phyloP scores from a whole-genome alignment of 2,329 filamentous ascomycete species.

The Fusarium sambucinum region DNA sequence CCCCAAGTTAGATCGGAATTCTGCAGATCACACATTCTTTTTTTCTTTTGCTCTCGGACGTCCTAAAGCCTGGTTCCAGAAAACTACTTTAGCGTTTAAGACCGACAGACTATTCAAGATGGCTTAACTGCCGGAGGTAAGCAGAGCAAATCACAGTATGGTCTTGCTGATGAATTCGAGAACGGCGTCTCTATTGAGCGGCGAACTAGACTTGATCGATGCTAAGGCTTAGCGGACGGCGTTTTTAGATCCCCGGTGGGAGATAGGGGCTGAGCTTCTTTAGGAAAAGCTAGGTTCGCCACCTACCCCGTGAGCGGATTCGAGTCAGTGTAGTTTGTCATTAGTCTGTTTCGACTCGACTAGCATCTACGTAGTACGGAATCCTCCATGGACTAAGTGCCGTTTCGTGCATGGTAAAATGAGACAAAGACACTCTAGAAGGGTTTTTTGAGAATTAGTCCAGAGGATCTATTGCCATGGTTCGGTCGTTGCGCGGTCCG shows the following conservation, averaged over 20 bases:
- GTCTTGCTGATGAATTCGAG: neutral
- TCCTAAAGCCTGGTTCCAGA: neutral
- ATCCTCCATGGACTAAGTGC: neutral
- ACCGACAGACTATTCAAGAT: neutral
- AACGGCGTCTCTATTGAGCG: neutral
- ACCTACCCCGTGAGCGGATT: neutral
- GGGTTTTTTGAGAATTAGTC: neutral
- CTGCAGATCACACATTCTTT: neutral
- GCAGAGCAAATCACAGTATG: constrained; percentile 1
- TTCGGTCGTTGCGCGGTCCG: neutral
- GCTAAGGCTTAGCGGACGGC: constrained; percentile 3
- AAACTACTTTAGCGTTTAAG: neutral
- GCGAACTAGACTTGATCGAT: neutral
- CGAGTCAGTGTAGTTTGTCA: neutral
- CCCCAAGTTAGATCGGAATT: neutral
- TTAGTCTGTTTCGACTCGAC: neutral
- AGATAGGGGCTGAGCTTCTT: neutral
- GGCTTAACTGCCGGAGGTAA: neutral
- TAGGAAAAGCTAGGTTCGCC: neutral
- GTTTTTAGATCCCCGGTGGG: constrained; percentile 1
- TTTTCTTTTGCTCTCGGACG: neutral
- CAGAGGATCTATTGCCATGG: neutral
- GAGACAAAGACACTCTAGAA: neutral
- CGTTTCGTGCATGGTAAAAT: neutral
- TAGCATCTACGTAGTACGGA: neutral